A percentile compares a stretch with the other conserved stretches of the same genome.
Conservation (phyloP, 1,284 basidiomycete genomes). For the Xerocomus nothofagi region DNA sequence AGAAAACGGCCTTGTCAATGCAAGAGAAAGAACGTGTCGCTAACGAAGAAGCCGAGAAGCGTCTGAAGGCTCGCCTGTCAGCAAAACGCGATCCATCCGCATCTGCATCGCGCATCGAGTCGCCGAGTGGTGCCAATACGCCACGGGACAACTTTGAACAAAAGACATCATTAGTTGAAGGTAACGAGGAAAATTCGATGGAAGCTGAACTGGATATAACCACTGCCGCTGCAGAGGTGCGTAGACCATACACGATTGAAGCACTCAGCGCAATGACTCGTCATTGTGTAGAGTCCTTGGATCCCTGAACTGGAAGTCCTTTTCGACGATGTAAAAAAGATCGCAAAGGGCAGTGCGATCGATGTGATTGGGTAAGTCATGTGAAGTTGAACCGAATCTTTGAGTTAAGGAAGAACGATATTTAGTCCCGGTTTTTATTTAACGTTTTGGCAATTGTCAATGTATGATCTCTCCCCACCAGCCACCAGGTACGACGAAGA, state of each 20-base stretch:
- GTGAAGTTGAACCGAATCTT: not conserved
- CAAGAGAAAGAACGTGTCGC: slow-evolving; percentile 65
- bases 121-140: slow-evolving; percentile 47
- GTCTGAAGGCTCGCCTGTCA: slow-evolving; percentile 70
- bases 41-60: slow-evolving; percentile 72
- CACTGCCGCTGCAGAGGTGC: slow-evolving; percentile 24
- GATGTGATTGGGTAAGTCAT: slow-evolving; percentile 69
- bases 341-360: slow-evolving; percentile 63
- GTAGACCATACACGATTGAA: slow-evolving; percentile 4
- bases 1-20: slow-evolving; percentile 58
- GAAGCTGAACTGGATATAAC: slow-evolving; percentile 40
- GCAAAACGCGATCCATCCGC: slow-evolving; percentile 70
- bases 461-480: slow-evolving; percentile 83
- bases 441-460: slow-evolving; percentile 93
- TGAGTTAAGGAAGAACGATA: slow-evolving; percentile 8
- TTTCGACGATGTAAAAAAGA: slow-evolving; percentile 69
- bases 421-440: slow-evolving; percentile 83
- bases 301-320: slow-evolving; percentile 65
- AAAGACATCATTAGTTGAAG: slow-evolving; percentile 37
- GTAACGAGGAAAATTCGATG: slow-evolving; percentile 54
- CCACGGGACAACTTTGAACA: slow-evolving; percentile 38
- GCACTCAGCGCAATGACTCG: slow-evolving; percentile 12
- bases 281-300: slow-evolving; percentile 63
- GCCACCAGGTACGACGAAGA: slow-evolving; percentile 70
- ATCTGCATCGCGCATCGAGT: slow-evolving; percentile 57